A percentile compares a stretch with the other conserved stretches of the same genome.
phyloP scores from a whole-genome alignment of 805 yeast species.

The Candida loeiensis region DNA sequence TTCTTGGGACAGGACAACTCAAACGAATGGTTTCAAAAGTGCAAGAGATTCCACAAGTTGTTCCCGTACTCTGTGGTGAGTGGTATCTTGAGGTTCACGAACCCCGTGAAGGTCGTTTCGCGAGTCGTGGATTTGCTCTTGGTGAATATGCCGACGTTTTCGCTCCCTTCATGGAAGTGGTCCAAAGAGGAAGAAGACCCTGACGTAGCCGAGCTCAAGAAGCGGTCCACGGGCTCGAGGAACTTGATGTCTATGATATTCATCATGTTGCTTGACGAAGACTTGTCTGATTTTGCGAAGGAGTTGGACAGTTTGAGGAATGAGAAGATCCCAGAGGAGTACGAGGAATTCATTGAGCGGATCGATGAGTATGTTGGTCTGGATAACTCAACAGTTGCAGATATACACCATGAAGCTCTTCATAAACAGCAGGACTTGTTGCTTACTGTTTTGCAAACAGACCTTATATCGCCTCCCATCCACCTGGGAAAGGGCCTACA shows the following conservation, averaged over 20 bases:
- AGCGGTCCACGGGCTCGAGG: conserved; percentile 16
- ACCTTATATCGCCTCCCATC: conserved; percentile 19
- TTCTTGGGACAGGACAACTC: conserved; percentile 81
- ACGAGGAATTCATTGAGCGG: conserved; percentile 24
- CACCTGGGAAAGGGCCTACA: conserved; percentile 2
- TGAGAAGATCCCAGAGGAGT: conserved; percentile 30
- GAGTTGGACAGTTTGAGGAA: conserved; percentile 47
- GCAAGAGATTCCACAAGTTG: conserved; percentile 65
- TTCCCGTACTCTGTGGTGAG: conserved; percentile 80
- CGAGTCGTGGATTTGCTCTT: conserved; percentile 76
- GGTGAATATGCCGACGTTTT: conserved; percentile 39
- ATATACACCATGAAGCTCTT: conserved; percentile 16
- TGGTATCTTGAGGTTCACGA: conserved; percentile 75
- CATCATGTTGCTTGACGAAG: conserved; percentile 70
- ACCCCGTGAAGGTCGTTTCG: conserved; percentile 82
- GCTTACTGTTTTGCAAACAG: conserved; percentile 21
- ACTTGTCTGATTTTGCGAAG: conserved; percentile 58
- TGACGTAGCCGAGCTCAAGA: neutral
- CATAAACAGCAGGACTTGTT: conserved; percentile 19
- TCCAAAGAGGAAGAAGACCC: conserved; percentile 8
- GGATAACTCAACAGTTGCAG: conserved; percentile 11
- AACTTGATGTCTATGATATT: conserved; percentile 68
- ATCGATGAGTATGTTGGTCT: conserved; percentile 24
- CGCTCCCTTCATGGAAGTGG: conserved; percentile 16
- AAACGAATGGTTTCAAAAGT: conserved; percentile 67